A percentile compares a stretch with the other conserved stretches of the same genome.
These are phyloP conservation scores for Solanum microdontum DNA, from an alignment of 257 asterid genomes.

Conservation along the genomic window DNA sequence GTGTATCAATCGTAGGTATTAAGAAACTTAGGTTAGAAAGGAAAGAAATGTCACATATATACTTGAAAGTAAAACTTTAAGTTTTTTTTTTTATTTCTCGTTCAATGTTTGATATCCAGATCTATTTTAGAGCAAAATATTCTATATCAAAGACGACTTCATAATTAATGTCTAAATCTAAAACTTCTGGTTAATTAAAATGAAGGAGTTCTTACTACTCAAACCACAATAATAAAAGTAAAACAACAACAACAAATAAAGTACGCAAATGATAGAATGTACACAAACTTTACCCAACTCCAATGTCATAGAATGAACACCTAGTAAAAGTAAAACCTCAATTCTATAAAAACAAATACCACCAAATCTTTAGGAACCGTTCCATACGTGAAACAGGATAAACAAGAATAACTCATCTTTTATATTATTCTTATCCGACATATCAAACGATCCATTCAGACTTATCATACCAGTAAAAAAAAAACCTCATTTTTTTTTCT, in stretches of 20 bases:
- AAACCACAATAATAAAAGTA: too few relatives aligned
- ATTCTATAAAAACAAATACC: not conserved
- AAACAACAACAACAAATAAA: too few relatives aligned
- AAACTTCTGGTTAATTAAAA: not conserved
- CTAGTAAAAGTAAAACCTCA: too few relatives aligned
- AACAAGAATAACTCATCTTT: too few relatives aligned
- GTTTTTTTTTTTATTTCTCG: too few relatives aligned
- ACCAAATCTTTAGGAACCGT: not conserved
- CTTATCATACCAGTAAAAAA: not conserved
- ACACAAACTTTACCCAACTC: not conserved
- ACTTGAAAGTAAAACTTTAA: too few relatives aligned
- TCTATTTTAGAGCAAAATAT: too few relatives aligned
- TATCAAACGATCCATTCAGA: accelerated
- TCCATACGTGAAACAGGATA: not conserved
- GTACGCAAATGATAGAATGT: not conserved
- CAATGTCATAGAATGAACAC: not conserved
- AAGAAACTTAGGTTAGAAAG: too few relatives aligned
- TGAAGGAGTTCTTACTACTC: not conserved
- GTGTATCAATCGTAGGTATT: not conserved
- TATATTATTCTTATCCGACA: too few relatives aligned
- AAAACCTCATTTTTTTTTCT: not conserved
- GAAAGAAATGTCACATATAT: too few relatives aligned
- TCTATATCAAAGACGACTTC: not conserved
- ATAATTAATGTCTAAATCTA: not conserved
- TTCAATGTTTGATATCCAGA: too few relatives aligned